phyloP scores from a whole-genome alignment of 768 basidiomycete species.

The Panellus pusillus region DNA sequence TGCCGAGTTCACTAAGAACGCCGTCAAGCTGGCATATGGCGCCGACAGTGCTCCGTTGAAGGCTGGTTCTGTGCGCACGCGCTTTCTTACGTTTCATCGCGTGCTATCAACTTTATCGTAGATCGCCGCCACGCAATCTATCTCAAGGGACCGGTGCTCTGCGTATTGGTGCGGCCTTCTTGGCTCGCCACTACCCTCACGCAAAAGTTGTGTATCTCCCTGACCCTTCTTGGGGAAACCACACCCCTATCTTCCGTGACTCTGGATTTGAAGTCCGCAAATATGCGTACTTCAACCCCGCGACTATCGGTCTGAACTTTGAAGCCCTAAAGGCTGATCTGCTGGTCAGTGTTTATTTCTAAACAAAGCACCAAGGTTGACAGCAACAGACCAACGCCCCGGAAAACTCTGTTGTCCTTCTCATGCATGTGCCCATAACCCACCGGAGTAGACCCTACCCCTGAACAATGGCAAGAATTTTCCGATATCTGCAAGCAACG shows the following conservation, averaged over 20 bases:
- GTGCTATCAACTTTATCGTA: conserved; percentile 32
- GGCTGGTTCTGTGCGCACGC: conserved; percentile 70
- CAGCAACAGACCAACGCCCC: conserved; percentile 55
- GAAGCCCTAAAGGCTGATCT: conserved; percentile 87
- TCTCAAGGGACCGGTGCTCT: conserved; percentile 98
- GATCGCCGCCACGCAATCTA: conserved; percentile 89
- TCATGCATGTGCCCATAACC: conserved; percentile 99
- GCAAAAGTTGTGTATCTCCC: conserved; percentile 90
- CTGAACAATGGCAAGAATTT: conserved; percentile 88
- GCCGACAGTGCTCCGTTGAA: conserved; percentile 71
- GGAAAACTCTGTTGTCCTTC: conserved; percentile 78
- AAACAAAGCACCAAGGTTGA: conserved; percentile 2
- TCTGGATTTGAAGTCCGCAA: conserved; percentile 90
- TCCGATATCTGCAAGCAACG: conserved; percentile 86
- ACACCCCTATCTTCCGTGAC: conserved; percentile 90
- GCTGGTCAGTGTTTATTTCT: conserved; percentile 47
- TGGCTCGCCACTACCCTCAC: conserved; percentile 85
- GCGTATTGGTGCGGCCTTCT: conserved; percentile 90
- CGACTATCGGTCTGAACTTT: conserved; percentile 90
- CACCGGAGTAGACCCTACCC: conserved; percentile 95
- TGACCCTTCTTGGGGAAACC: conserved; percentile 96
- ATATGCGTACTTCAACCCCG: conserved; percentile 94
- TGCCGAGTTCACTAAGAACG: conserved; percentile 79
- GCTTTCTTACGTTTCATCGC: neutral
- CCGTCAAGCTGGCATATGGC: conserved; percentile 91